Base-by-base conservation (phyloP, 495 filamentous ascomycete genomes). In the Penicillium soppii region DNA sequence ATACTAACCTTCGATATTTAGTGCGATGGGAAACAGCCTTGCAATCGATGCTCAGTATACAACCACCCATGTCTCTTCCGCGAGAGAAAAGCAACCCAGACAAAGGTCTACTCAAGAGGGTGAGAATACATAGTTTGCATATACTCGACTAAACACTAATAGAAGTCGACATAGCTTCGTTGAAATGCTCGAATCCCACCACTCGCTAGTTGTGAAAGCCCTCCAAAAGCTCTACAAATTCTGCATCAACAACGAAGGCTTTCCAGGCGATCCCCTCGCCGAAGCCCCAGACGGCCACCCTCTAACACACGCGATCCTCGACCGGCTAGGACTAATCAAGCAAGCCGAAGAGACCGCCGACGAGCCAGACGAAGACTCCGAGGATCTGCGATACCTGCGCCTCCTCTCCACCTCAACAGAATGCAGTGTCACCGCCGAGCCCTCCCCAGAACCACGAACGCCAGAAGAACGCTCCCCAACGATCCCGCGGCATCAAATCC, bases 1-100 rank as follows among this genome's bases (percentile, higher is more conserved):
- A 15, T 50, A 43, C 59, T 64, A 20, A 65, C 33, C 47, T 13
- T 22, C 41, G 16, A n/a, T n/a, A n/a, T n/a, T 8, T 46, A 77
- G 74, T 77, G 74, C 54, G 74, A 77, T 63, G 74, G 74, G 29
- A 75, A 73, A 42, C 74, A 77, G 40, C 74, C 74, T 27, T 77
- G 74, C 59, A 74, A 73, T 50, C 72, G 74, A 25, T 77, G 74
- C 51, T 73, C 71, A 8, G 66, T 72, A 35, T 73, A 74, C 52
- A 77, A 77, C 45, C 74, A 75, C 30, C 69, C 71, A 16, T 77
- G 74, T 53, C 62, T 77, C 8, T 77, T 77, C 53, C 69, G 74
- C 4, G 74, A 77, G 47, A 65, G 72, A 49, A 77, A 77, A 44
- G 71, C 74, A 7, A 74, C 72, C 0, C 74, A 75, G 44, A 73